A percentile compares a stretch with the other conserved stretches of the same genome.
These are phyloP conservation scores for Brassica incana DNA, from an alignment of 345 rosid genomes.

Conservation along the genomic window DNA sequence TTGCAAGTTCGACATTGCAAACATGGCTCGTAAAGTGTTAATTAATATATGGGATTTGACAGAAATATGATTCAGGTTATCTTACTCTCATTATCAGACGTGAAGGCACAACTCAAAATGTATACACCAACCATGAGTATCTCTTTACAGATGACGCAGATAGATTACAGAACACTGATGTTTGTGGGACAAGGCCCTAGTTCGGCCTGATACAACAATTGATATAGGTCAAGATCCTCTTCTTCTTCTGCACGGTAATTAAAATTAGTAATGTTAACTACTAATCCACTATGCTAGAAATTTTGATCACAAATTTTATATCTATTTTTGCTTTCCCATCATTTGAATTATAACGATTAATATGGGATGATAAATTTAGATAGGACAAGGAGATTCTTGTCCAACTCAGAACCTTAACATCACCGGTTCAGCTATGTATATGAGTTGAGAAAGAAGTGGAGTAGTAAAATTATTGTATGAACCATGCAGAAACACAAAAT, in stretches of 20 bases:
- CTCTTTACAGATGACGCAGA: slow-evolving; percentile 11
- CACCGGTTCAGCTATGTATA: neutral
- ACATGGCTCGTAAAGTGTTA: too few species aligned
- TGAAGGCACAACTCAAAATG: slow-evolving; percentile 1
- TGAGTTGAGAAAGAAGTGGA: slow-evolving; percentile 2
- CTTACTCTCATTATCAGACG: neutral
- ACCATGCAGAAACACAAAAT: neutral
- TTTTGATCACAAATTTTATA: neutral
- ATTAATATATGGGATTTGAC: neutral
- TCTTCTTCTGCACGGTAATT: slow-evolving; percentile 66
- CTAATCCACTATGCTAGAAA: too few species aligned
- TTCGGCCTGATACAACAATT: slow-evolving; percentile 67
- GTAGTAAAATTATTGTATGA: neutral
- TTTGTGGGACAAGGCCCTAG: slow-evolving; percentile 36
- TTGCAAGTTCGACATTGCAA: too few species aligned
- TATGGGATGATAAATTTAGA: neutral
- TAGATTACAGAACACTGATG: slow-evolving; percentile 16
- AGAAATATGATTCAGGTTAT: slow-evolving; percentile 4
- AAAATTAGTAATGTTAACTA: slow-evolving; percentile 27
- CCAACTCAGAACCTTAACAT: slow-evolving; percentile 28
- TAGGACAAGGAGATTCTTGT: slow-evolving; percentile 13
- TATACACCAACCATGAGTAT: slow-evolving; percentile 5
- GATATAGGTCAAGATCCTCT: slow-evolving; percentile 75
- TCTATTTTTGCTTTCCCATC: neutral
- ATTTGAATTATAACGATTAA: neutral